Conservation (phyloP, 345 rosid species). For the Pistacia vera region DNA sequence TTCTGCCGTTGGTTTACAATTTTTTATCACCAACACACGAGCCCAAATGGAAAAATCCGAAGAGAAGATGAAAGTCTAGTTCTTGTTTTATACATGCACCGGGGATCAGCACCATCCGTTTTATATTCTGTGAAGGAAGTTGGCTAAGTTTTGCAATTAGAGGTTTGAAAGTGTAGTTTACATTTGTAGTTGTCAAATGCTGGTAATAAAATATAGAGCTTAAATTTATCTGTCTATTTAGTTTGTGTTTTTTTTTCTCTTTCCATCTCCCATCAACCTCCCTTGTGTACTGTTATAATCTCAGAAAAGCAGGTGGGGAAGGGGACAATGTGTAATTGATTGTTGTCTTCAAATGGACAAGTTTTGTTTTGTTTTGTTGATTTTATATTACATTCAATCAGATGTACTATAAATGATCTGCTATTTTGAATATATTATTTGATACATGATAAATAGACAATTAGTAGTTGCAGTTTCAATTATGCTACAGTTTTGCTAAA, state of each 20-base stretch:
- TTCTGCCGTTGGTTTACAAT: conserved; percentile 17
- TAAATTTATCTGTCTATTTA: neutral
- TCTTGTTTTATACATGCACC: neutral
- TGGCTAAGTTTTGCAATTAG: conserved; percentile 8
- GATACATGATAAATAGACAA: neutral
- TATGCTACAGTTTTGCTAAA: neutral
- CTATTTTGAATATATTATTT: neutral
- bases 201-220: neutral
- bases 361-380: neutral
- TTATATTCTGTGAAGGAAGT: neutral
- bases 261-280: neutral
- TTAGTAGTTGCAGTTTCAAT: neutral
- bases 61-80: neutral
- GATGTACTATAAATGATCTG: conserved; percentile 5
- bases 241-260: neutral
- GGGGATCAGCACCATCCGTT: conserved; percentile 11
- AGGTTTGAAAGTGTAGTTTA: neutral
- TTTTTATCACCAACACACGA: conserved; percentile 11
- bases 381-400: neutral
- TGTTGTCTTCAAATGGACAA: neutral
- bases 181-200: neutral
- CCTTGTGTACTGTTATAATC: neutral
- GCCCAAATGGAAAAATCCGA: neutral
- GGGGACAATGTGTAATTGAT: neutral
- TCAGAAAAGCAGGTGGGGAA: neutral